phyloP scores from a whole-genome alignment of 140 eudicot genomes.

The Bidens hawaiensis region DNA sequence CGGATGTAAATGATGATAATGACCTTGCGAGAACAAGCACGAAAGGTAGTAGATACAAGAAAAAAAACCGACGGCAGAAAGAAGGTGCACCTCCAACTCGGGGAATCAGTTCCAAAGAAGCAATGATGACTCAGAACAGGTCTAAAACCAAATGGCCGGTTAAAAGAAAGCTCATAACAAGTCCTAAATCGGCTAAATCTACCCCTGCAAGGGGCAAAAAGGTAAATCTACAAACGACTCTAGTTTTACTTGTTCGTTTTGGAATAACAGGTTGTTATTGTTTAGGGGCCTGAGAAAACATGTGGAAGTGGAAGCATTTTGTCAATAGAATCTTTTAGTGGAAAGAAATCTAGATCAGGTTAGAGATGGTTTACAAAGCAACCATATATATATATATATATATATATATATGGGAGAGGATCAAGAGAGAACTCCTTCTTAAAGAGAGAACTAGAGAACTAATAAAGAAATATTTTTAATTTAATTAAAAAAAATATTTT shows the following conservation, averaged over 20 bases:
- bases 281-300: constrained; percentile 32
- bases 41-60: constrained; percentile 13
- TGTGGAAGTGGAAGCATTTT: constrained; percentile 18
- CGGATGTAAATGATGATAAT: constrained; percentile 10
- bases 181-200: constrained; percentile 16
- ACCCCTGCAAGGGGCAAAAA: constrained; percentile 1
- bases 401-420: no score
- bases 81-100: not conserved
- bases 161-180: not conserved
- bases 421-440: no score
- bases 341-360: constrained; percentile 68
- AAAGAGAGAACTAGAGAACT: no score
- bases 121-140: constrained; percentile 15
- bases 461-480: no score
- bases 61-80: not conserved
- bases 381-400: no score
- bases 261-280: constrained; percentile 1
- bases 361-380: not conserved
- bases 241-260: not conserved
- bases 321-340: constrained; percentile 42
- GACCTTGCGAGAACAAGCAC: not conserved
- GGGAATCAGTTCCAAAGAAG: constrained; percentile 6
- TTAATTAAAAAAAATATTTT: no score
- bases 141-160: constrained; percentile 28
- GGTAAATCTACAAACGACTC: constrained; percentile 19